These are phyloP conservation scores for Peniophora sp. DNA, from an alignment of 1,284 basidiomycete genomes.

Conservation along the genomic window DNA sequence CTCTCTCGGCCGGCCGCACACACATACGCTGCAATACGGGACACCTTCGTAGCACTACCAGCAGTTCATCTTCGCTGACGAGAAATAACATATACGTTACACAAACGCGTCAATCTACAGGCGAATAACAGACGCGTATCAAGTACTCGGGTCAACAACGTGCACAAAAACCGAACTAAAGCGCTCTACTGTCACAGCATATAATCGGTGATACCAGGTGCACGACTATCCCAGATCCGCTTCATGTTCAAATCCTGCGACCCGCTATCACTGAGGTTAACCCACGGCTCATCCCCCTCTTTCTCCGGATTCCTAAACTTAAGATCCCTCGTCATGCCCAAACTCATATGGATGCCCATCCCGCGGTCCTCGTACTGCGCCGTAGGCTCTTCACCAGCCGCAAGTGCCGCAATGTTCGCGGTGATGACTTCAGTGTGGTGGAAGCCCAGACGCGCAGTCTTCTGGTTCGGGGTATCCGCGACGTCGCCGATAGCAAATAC, in stretches of 20 bases:
- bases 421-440: slow-evolving; percentile 17
- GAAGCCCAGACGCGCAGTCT: slow-evolving; percentile 26
- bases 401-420: slow-evolving; percentile 18
- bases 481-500: slow-evolving; percentile 40
- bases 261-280: slow-evolving; percentile 6
- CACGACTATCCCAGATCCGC: slow-evolving; percentile 8
- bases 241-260: not conserved
- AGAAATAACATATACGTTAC: too few species aligned
- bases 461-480: slow-evolving; percentile 32
- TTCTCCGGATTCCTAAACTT: slow-evolving; percentile 1
- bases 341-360: slow-evolving; percentile 9
- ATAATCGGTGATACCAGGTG: slow-evolving; percentile 10
- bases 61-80: too few species aligned
- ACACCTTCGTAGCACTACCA: too few species aligned
- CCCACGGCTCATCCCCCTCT: slow-evolving; percentile 5
- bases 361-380: slow-evolving; percentile 1
- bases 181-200: not conserved
- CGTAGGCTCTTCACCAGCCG: slow-evolving; percentile 6
- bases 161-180: too few species aligned
- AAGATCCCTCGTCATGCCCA: slow-evolving; percentile 9
- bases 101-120: too few species aligned
- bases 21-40: too few species aligned
- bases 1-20: too few species aligned
- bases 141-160: too few species aligned
- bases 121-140: too few species aligned